Percentiles rank a stretch among this genome's conserved stretches.
phyloP scores from a whole-genome alignment of 2,329 filamentous ascomycete genomes.

The Alternaria sp. region DNA sequence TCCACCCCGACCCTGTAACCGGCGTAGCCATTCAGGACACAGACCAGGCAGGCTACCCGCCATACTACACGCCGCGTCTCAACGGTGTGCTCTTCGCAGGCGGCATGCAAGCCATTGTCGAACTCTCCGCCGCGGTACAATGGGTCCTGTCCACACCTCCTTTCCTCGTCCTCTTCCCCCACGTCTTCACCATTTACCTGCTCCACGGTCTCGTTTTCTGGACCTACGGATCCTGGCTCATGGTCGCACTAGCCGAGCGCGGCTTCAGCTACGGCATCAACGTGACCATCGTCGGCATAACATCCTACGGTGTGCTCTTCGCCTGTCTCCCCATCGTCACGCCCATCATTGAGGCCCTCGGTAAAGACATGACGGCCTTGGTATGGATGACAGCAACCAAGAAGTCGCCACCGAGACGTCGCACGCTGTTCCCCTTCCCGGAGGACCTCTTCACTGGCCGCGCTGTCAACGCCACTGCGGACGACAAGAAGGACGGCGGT shows the following conservation, averaged over 20 bases:
- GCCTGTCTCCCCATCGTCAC: constrained; percentile 46
- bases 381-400: constrained; percentile 48
- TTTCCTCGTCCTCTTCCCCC: constrained; percentile 54
- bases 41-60: constrained; percentile 46
- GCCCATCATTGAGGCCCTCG: constrained; percentile 48
- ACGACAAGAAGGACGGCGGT: neutral
- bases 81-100: constrained; percentile 53
- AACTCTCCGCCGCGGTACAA: constrained; percentile 48
- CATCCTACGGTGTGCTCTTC: constrained; percentile 46
- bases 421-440: constrained; percentile 44
- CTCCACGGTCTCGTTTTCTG: constrained; percentile 58
- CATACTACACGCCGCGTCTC: constrained; percentile 54
- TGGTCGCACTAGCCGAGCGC: constrained; percentile 41
- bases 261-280: constrained; percentile 44
- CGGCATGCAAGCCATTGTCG: constrained; percentile 48
- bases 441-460: constrained; percentile 22
- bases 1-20: constrained; percentile 52
- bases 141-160: constrained; percentile 50
- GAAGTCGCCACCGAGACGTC: constrained; percentile 41
- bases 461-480: constrained; percentile 8
- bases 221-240: constrained; percentile 49
- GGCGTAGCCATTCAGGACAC: constrained; percentile 49
- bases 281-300: constrained; percentile 45
- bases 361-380: constrained; percentile 48
- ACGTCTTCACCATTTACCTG: constrained; percentile 59